Evolutionary conservation across 345 rosid species (phyloP).

Genomic region (Euphorbia pulcherrima): DNA sequence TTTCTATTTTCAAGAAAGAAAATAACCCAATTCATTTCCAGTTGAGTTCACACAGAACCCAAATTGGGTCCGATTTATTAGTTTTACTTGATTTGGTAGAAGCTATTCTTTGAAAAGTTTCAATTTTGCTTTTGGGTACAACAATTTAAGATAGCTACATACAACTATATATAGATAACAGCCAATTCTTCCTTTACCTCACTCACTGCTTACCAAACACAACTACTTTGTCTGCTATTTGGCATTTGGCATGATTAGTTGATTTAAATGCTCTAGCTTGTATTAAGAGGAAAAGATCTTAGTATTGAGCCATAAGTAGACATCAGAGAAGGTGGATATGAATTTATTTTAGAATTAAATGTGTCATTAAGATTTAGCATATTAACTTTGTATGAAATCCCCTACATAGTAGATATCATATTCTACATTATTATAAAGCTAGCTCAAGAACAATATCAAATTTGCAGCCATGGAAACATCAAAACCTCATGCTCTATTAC

Average conservation of each 20-base stretch:
- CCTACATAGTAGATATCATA: too few relatives aligned
- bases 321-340: conserved; percentile 24
- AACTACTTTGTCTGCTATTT: conserved; percentile 40
- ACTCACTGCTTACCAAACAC: conserved; percentile 38
- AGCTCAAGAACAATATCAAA: neutral
- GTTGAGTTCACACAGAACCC: conserved; percentile 44
- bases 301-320: conserved; percentile 24
- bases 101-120: conserved; percentile 28
- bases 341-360: too few relatives aligned
- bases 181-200: conserved; percentile 34
- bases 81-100: conserved; percentile 19
- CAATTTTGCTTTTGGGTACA: conserved; percentile 33
- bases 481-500: conserved; percentile 16
- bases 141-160: conserved; percentile 29
- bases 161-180: conserved; percentile 28
- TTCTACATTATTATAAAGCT: neutral
- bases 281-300: conserved; percentile 19
- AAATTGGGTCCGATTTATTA: conserved; percentile 34
- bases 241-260: conserved; percentile 43
- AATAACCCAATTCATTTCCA: conserved; percentile 36
- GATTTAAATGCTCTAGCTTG: conserved; percentile 10
- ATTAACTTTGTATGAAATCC: too few relatives aligned
- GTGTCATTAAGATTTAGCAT: too few relatives aligned
- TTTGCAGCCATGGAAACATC: conserved; percentile 23
- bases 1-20: conserved; percentile 13